Conservation (phyloP, 1,284 basidiomycete genomes). For the Stereum hirsutum region DNA sequence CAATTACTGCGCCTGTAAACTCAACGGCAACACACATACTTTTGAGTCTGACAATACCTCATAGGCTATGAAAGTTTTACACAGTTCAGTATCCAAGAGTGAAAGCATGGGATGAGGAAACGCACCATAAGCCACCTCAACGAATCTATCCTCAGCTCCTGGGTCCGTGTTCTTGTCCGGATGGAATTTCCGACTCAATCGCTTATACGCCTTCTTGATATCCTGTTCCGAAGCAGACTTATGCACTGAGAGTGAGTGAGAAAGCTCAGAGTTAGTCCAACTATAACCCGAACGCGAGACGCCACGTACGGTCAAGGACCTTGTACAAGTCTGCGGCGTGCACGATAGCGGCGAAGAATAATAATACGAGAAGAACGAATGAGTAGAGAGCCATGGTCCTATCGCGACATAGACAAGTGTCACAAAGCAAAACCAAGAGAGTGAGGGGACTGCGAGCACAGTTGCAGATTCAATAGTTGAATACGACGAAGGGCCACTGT, state of each 20-base stretch:
- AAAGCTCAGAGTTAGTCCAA: constrained; percentile 15
- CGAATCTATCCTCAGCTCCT: constrained; percentile 77
- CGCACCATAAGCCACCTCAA: constrained; percentile 82
- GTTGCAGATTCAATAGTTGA: too few relatives aligned
- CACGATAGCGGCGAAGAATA: constrained; percentile 38
- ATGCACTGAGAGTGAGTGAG: constrained; percentile 43
- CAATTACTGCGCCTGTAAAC: constrained; percentile 2
- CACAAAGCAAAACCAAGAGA: constrained; percentile 2
- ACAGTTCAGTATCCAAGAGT: constrained; percentile 1
- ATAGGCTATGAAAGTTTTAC: constrained; percentile 57
- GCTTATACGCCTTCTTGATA: constrained; percentile 87
- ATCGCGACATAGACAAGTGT: too few relatives aligned
- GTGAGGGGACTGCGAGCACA: not conserved
- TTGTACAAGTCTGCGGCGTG: constrained; percentile 70
- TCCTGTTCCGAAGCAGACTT: constrained; percentile 78
- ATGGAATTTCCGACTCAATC: constrained; percentile 82
- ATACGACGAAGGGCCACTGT: too few relatives aligned
- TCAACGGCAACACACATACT: constrained; percentile 30
- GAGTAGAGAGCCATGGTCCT: too few relatives aligned
- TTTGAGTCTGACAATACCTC: constrained; percentile 81
- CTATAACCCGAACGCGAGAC: constrained; percentile 19
- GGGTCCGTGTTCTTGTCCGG: constrained; percentile 91
- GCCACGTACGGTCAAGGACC: constrained; percentile 57
- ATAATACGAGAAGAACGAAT: constrained; percentile 23
- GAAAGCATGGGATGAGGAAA: constrained; percentile 1